phyloP scores from a whole-genome alignment of 305 asterid species.

The Caryopteris hybrid region DNA sequence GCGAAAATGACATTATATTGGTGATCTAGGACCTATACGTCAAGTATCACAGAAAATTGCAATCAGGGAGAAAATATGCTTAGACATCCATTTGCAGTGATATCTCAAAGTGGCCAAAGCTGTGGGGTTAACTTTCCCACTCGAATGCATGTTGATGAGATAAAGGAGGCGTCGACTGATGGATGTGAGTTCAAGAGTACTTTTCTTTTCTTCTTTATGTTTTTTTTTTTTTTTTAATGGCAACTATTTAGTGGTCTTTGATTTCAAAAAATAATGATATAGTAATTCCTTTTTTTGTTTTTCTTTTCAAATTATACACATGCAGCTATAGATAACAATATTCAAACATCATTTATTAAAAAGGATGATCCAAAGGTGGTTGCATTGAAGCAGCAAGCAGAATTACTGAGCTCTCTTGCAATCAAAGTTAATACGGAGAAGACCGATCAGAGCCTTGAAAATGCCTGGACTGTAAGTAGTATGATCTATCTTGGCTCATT shows the following conservation, averaged over 20 bases:
- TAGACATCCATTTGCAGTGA: conserved; percentile 51
- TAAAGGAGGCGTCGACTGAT: conserved; percentile 34
- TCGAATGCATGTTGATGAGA: conserved; percentile 23
- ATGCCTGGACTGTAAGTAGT: conserved; percentile 68
- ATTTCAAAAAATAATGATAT: conserved; percentile 14
- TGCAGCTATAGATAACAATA: conserved; percentile 43
- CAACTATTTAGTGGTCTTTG: neutral
- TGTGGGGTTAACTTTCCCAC: conserved; percentile 25
- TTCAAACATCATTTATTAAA: conserved; percentile 52
- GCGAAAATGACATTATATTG: neutral
- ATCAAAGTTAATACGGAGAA: conserved; percentile 66
- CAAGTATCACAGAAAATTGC: conserved; percentile 13
- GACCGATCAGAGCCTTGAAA: conserved; percentile 77
- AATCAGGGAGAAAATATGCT: conserved; percentile 33
- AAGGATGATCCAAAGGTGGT: conserved; percentile 73
- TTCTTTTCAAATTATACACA: no score
- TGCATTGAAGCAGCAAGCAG: conserved; percentile 83
- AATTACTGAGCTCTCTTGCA: conserved; percentile 84
- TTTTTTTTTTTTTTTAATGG: neutral
- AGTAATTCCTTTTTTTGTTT: neutral
- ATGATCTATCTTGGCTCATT: neutral
- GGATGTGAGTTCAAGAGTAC: conserved; percentile 35
- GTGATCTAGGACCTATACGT: conserved; percentile 37
- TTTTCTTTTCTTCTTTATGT: neutral
- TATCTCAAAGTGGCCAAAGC: conserved; percentile 35